Evolutionary conservation across 192 early-diverging fungal species (phyloP).

Genomic region (Coemansia sp.): DNA sequence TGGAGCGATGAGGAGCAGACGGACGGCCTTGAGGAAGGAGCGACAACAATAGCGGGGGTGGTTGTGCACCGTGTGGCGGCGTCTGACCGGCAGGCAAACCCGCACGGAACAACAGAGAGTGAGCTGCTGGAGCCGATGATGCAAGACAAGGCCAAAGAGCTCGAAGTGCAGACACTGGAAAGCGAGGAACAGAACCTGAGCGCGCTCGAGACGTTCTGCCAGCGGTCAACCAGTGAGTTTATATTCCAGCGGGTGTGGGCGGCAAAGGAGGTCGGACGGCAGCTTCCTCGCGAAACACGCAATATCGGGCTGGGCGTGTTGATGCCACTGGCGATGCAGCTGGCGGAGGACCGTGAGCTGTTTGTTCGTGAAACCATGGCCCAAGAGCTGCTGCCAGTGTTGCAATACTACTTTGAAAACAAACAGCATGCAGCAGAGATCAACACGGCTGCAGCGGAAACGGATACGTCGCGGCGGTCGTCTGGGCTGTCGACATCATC

Average conservation of each 20-base stretch:
- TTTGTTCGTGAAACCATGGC: constrained; percentile 56
- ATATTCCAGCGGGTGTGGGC: constrained; percentile 56
- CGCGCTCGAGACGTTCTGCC: constrained; percentile 43
- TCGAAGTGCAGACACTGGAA: constrained; percentile 36
- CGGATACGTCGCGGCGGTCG: background rate
- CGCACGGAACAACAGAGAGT: constrained; percentile 38
- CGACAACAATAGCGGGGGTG: constrained; percentile 16
- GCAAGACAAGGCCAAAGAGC: constrained; percentile 42
- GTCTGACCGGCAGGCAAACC: constrained; percentile 38
- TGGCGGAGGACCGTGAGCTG: constrained; percentile 50
- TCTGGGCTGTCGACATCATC: background rate
- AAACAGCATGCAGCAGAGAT: constrained; percentile 4
- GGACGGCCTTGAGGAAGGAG: background rate
- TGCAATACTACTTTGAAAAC: constrained; percentile 44
- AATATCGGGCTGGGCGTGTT: constrained; percentile 26
- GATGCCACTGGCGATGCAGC: constrained; percentile 51
- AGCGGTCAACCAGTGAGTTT: constrained; percentile 42
- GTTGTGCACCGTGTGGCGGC: constrained; percentile 47
- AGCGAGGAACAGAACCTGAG: constrained; percentile 47
- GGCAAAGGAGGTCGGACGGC: constrained; percentile 39
- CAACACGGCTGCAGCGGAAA: background rate
- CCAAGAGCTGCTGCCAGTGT: constrained; percentile 37
- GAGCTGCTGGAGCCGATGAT: constrained; percentile 46
- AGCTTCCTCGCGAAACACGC: constrained; percentile 14
- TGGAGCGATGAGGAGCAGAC: constrained; percentile 22